Evolutionary conservation across 2,329 filamentous ascomycete genomes (phyloP).

Genomic region (Cytospora mali): DNA sequence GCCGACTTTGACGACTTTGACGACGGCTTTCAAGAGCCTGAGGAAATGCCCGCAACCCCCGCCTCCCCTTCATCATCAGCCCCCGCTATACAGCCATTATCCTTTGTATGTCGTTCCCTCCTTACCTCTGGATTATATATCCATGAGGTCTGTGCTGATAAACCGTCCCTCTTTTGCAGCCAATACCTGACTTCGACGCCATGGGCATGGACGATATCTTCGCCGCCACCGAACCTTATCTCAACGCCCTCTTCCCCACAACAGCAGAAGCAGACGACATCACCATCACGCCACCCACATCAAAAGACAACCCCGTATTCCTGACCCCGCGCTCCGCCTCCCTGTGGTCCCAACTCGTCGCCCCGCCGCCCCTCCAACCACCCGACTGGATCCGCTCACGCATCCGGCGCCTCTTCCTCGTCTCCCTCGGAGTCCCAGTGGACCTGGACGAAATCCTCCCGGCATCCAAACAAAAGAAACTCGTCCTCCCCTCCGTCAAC

Average conservation of each 20-base stretch:
- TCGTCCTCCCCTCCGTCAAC: slow-evolving; percentile 82
- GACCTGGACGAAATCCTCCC: slow-evolving; percentile 97
- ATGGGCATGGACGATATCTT: slow-evolving; percentile 63
- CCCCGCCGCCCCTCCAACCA: slow-evolving; percentile 89
- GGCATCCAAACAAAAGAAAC: slow-evolving; percentile 96
- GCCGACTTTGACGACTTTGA: slow-evolving; percentile 72
- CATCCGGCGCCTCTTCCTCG: slow-evolving; percentile 90
- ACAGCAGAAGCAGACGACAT: slow-evolving; percentile 48
- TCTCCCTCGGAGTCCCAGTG: slow-evolving; percentile 92
- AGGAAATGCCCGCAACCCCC: slow-evolving; percentile 42
- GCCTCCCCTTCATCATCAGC: slow-evolving; percentile 43
- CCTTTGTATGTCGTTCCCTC: slow-evolving; percentile 34
- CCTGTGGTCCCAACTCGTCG: slow-evolving; percentile 94
- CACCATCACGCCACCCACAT: slow-evolving; percentile 50
- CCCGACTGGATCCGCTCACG: slow-evolving; percentile 98
- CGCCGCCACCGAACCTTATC: slow-evolving; percentile 64
- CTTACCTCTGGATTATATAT: background rate
- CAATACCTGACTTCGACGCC: slow-evolving; percentile 68
- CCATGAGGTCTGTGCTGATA: slow-evolving; percentile 23
- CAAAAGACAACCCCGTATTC: slow-evolving; percentile 67
- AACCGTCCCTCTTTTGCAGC: slow-evolving; percentile 48
- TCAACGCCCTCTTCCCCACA: slow-evolving; percentile 68
- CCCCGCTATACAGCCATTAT: slow-evolving; percentile 32
- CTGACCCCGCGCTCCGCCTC: slow-evolving; percentile 85
- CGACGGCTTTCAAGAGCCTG: slow-evolving; percentile 67